Evolutionary conservation across 495 filamentous ascomycete species (phyloP).

Genomic region (Penicillium bovifimosum): DNA sequence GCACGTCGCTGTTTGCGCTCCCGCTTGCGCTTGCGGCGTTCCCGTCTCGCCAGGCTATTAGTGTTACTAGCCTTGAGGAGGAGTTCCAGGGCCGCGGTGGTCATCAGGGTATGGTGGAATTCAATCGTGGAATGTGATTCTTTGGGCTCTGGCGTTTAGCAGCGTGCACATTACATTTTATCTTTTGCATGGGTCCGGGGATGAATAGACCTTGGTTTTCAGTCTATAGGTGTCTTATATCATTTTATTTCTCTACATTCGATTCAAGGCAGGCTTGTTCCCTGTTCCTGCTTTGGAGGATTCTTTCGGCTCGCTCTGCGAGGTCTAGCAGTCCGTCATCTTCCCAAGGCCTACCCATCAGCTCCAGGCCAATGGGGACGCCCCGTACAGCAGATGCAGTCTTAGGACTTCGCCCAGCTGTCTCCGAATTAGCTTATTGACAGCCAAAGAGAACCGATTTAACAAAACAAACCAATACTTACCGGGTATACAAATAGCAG

Average conservation of each 20-base stretch:
- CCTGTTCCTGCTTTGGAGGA: slow-evolving; percentile 41
- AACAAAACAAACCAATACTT: not conserved
- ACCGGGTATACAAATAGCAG: slow-evolving; percentile 57
- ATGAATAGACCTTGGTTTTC: slow-evolving; percentile 1
- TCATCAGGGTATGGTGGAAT: slow-evolving; percentile 69
- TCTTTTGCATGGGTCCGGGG: not conserved
- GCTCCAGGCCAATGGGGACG: slow-evolving; percentile 60
- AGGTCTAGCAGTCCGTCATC: slow-evolving; percentile 52
- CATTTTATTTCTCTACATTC: not conserved
- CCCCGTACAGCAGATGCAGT: slow-evolving; percentile 46
- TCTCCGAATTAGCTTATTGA: not conserved
- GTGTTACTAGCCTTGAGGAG: slow-evolving; percentile 65
- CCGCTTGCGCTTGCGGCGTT: slow-evolving; percentile 78
- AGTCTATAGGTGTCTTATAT: not conserved
- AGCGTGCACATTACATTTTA: slow-evolving; percentile 8
- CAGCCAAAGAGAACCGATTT: too few species aligned
- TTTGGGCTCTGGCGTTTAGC: not conserved
- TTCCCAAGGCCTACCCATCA: slow-evolving; percentile 49
- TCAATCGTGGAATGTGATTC: slow-evolving; percentile 79
- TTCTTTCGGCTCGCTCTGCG: slow-evolving; percentile 33
- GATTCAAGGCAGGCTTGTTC: slow-evolving; percentile 38
- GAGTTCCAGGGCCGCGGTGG: slow-evolving; percentile 80
- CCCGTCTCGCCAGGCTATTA: slow-evolving; percentile 79
- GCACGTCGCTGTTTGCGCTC: slow-evolving; percentile 75
- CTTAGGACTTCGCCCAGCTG: slow-evolving; percentile 41